These are phyloP conservation scores for Phytophthora macrochlamydospora DNA, from an alignment of 352 stramenopile genomes.

Conservation along the genomic window DNA sequence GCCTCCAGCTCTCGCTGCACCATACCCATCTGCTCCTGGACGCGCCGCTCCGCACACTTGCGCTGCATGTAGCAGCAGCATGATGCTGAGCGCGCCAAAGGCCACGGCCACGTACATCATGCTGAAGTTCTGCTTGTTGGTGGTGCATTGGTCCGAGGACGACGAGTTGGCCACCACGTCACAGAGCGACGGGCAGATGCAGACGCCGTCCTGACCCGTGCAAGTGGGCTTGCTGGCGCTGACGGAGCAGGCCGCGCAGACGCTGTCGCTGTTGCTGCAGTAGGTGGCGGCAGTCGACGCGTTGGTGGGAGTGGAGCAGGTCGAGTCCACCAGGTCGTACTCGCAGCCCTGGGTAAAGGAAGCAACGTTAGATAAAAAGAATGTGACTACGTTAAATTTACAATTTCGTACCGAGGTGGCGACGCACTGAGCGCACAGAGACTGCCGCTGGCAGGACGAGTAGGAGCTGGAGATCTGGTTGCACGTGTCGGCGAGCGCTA, in stretches of 20 bases:
- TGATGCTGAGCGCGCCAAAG: slow-evolving; percentile 31
- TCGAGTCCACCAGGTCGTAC: slow-evolving; percentile 38
- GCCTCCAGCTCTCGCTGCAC: slow-evolving; percentile 34
- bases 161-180: slow-evolving; percentile 24
- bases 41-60: slow-evolving; percentile 35
- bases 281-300: slow-evolving; percentile 15
- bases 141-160: slow-evolving; percentile 14
- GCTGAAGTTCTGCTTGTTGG: slow-evolving; percentile 16
- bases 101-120: slow-evolving; percentile 43
- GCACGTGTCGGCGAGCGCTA: slow-evolving; percentile 32
- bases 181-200: slow-evolving; percentile 53
- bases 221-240: slow-evolving; percentile 40
- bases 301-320: slow-evolving; percentile 29
- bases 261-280: slow-evolving; percentile 30
- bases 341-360: slow-evolving; percentile 31
- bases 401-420: slow-evolving; percentile 24
- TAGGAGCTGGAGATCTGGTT: slow-evolving; percentile 31
- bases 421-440: slow-evolving; percentile 48
- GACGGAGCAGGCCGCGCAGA: slow-evolving; percentile 35
- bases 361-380: not conserved
- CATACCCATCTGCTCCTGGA: slow-evolving; percentile 21
- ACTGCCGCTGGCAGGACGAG: slow-evolving; percentile 47
- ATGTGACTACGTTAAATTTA: no score
- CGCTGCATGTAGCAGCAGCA: slow-evolving; percentile 47
- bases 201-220: slow-evolving; percentile 27